phyloP scores from a whole-genome alignment of 345 rosid species.

The Eucalyptus curtisii region DNA sequence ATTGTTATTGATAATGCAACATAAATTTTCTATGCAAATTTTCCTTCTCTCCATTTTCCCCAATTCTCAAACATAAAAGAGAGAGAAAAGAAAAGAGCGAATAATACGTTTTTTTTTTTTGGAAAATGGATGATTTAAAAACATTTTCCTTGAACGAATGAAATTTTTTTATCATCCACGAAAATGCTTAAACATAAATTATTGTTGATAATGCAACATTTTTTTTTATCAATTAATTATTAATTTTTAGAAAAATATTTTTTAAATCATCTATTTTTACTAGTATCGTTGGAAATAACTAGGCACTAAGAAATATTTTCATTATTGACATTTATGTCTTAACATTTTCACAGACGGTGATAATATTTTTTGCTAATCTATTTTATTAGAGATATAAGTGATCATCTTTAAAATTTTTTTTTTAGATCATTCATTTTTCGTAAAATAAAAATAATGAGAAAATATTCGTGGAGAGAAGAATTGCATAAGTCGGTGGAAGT shows the following conservation, averaged over 20 bases:
- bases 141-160: too few relatives aligned
- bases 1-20: too few relatives aligned
- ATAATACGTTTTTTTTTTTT: neutral
- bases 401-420: too few relatives aligned
- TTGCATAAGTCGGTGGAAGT: neutral
- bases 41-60: neutral
- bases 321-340: too few relatives aligned
- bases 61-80: neutral
- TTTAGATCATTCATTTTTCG: too few relatives aligned
- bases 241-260: too few relatives aligned
- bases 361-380: too few relatives aligned
- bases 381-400: neutral
- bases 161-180: neutral
- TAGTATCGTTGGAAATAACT: fast-evolving
- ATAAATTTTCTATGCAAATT: neutral
- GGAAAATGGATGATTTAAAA: too few relatives aligned
- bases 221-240: too few relatives aligned
- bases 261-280: too few relatives aligned
- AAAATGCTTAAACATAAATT: too few relatives aligned
- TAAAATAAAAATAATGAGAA: neutral
- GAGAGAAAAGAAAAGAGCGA: neutral
- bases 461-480: neutral
- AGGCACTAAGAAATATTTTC: fast-evolving
- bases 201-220: too few relatives aligned
- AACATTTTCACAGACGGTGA: fast-evolving